Conservation (phyloP, 73 alveolate genomes). For the Paramecium octaurelia region DNA sequence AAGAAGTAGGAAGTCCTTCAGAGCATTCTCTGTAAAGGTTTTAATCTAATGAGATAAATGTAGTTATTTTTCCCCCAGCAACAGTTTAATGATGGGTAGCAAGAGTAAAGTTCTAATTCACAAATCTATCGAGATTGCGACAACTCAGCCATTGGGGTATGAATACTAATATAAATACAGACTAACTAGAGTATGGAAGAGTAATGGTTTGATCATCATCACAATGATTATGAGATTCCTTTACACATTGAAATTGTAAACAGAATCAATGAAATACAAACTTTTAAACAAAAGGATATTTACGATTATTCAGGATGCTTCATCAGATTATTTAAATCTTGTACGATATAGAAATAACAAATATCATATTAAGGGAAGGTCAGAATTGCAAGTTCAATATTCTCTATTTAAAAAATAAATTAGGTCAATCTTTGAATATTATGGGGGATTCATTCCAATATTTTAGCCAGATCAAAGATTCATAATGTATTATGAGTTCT, state of each 20-base stretch:
- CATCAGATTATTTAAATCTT: conserved; percentile 7
- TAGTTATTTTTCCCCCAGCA: conserved; percentile 4
- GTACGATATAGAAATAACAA: conserved; percentile 3
- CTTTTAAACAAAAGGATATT: background rate
- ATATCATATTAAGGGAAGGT: background rate
- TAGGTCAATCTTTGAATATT: background rate
- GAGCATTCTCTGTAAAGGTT: background rate
- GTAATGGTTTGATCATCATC: conserved; percentile 3
- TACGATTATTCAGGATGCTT: background rate
- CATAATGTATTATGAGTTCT: background rate
- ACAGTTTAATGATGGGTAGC: background rate
- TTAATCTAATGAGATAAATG: background rate
- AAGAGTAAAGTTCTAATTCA: background rate
- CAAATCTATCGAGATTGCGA: background rate
- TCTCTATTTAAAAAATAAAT: background rate
- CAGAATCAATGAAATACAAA: conserved; percentile 15
- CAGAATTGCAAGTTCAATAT: conserved; percentile 2
- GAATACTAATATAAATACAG: background rate
- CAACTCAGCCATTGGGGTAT: background rate
- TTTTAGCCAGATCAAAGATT: conserved; percentile 7
- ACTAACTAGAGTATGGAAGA: background rate
- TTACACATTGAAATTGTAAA: background rate
- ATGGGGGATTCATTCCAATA: background rate
- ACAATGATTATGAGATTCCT: conserved; percentile 21
- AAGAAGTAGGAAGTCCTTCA: conserved; percentile 14